Percentiles rank a stretch among this genome's conserved stretches.
These are phyloP conservation scores for Sesbania bispinosa DNA, from an alignment of 306 rosid genomes.

Conservation along the genomic window DNA sequence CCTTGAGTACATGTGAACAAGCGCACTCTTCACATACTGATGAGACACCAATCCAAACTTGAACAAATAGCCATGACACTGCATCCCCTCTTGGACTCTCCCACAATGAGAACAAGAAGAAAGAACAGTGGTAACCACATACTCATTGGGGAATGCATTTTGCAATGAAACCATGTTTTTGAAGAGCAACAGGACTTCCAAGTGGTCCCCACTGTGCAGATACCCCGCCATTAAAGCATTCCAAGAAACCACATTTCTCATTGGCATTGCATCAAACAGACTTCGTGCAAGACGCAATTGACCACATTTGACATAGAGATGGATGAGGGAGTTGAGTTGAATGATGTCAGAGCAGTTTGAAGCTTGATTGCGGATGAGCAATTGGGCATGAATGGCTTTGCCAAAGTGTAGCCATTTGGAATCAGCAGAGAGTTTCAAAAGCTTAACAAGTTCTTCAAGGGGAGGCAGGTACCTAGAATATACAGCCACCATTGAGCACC, in stretches of 20 bases:
- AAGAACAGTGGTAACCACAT: constrained; percentile 45
- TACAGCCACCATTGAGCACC: neutral
- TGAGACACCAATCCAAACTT: constrained; percentile 50
- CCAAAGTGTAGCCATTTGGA: constrained; percentile 36
- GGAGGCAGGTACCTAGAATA: neutral
- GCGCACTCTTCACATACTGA: constrained; percentile 54
- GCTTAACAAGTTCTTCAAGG: constrained; percentile 35
- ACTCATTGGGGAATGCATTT: constrained; percentile 38
- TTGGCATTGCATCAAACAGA: constrained; percentile 49
- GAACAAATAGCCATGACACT: constrained; percentile 52
- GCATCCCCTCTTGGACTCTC: constrained; percentile 59
- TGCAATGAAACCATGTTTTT: constrained; percentile 34
- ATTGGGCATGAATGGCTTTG: constrained; percentile 53
- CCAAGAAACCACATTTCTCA: constrained; percentile 57
- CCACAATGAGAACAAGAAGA: constrained; percentile 48
- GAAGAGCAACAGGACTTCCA: constrained; percentile 46
- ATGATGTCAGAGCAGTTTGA: constrained; percentile 12
- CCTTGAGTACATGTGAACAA: constrained; percentile 58
- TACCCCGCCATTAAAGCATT: constrained; percentile 57
- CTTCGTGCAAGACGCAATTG: constrained; percentile 36
- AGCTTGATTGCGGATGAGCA: constrained; percentile 28
- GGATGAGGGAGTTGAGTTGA: constrained; percentile 46
- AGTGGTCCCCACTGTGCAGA: constrained; percentile 38
- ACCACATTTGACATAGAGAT: constrained; percentile 42
- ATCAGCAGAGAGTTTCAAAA: constrained; percentile 47